These are phyloP conservation scores for Streptanthus diversifolius DNA, from an alignment of 345 rosid genomes.

Conservation along the genomic window DNA sequence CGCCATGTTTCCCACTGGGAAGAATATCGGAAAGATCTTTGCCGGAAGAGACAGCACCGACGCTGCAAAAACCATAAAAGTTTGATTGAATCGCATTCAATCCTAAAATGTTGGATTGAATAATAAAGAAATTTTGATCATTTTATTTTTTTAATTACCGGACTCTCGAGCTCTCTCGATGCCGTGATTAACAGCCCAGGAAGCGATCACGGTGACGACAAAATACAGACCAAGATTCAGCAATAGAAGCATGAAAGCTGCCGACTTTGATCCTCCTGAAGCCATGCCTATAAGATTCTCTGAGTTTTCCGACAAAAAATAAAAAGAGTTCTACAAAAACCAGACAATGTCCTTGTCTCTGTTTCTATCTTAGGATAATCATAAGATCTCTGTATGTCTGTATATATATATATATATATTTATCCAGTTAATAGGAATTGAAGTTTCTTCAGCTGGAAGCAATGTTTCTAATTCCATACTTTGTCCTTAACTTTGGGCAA, in stretches of 20 bases:
- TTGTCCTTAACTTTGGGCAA: slow-evolving; percentile 20
- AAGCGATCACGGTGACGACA: slow-evolving; percentile 52
- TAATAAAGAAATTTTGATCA: background rate
- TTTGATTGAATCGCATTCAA: background rate
- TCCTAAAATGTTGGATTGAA: background rate
- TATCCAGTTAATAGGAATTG: slow-evolving; percentile 4
- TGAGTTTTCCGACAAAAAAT: slow-evolving; percentile 13
- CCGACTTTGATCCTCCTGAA: slow-evolving; percentile 59
- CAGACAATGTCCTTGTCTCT: slow-evolving; percentile 2
- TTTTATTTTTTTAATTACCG: slow-evolving; percentile 33
- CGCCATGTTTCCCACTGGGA: slow-evolving; percentile 86
- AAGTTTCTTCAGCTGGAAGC: slow-evolving; percentile 45
- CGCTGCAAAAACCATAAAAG: slow-evolving; percentile 43
- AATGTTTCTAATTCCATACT: slow-evolving; percentile 34
- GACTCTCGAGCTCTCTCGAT: slow-evolving; percentile 57
- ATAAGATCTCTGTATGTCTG: background rate
- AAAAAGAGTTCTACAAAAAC: background rate
- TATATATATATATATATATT: slow-evolving; percentile 1
- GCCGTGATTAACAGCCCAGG: slow-evolving; percentile 79
- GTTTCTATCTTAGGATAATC: slow-evolving; percentile 25
- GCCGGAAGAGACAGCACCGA: slow-evolving; percentile 65
- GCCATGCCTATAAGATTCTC: slow-evolving; percentile 45
- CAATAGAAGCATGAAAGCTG: slow-evolving; percentile 56
- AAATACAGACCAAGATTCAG: slow-evolving; percentile 70
- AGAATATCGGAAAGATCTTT: slow-evolving; percentile 71